Conservation (phyloP, 768 basidiomycete species). For the Imleria badia region DNA sequence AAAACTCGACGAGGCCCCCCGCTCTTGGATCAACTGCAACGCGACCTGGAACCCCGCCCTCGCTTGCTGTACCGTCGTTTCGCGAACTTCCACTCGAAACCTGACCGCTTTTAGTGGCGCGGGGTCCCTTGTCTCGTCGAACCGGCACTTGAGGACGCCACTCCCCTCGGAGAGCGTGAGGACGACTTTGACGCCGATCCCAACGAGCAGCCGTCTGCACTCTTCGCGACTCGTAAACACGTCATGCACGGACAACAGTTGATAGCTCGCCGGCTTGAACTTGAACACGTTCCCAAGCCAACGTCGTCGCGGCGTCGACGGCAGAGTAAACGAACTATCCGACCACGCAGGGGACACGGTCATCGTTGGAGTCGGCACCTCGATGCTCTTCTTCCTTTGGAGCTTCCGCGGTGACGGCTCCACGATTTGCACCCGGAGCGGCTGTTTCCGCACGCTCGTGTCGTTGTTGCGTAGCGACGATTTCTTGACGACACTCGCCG, state of each 20-base stretch:
- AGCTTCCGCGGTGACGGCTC: conserved; percentile 47
- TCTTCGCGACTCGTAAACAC: conserved; percentile 67
- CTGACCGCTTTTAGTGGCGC: conserved; percentile 64
- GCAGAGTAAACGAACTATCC: conserved; percentile 44
- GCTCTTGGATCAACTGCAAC: conserved; percentile 76
- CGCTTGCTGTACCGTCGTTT: conserved; percentile 39
- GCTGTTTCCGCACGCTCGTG: conserved; percentile 12
- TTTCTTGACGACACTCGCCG: conserved; percentile 36
- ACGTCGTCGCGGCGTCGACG: conserved; percentile 50
- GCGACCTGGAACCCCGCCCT: conserved; percentile 53
- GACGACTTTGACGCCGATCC: conserved; percentile 66
- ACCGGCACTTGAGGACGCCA: conserved; percentile 72
- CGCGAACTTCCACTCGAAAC: conserved; percentile 79
- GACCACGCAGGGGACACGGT: conserved; percentile 44
- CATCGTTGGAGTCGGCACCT: conserved; percentile 16
- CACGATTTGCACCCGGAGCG: conserved; percentile 50
- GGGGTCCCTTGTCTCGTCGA: conserved; percentile 64
- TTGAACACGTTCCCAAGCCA: conserved; percentile 93
- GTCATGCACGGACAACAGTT: conserved; percentile 58
- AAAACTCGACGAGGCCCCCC: conserved; percentile 82
- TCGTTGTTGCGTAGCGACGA: conserved; percentile 43
- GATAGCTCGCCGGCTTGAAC: conserved; percentile 66
- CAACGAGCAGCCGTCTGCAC: conserved; percentile 70
- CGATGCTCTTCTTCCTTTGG: conserved; percentile 23
- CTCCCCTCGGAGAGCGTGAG: conserved; percentile 62